Base-by-base conservation (phyloP, 805 yeast species). In the Brettanomyces bruxellensis region DNA sequence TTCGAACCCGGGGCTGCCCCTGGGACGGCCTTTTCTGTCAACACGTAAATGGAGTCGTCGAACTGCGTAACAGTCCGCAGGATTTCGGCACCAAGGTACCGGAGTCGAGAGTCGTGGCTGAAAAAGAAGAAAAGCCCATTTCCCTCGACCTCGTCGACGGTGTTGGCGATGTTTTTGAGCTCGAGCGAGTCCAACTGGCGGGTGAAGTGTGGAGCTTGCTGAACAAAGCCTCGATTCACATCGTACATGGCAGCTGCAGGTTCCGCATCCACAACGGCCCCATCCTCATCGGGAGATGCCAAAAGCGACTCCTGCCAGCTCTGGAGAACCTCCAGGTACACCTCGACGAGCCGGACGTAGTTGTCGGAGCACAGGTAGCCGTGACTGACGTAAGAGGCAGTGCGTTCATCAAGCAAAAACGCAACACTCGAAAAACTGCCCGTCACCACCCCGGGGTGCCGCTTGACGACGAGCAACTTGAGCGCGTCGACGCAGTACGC, bases 121-220 rank as follows among this genome's bases (percentile, higher is more conserved):
- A 96, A 86, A 23, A 93, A 68, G 58, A 95, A 91, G 57, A 87
- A 93, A 30, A 93, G 65, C 0, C 96, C 99, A 58, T 90, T 87
- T 0, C 99, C 97, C 64, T 93, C 99, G 8, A 91, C 86, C 51
- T 91, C 97, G 62, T 93, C 98, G 41, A 93, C 82, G 0, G 86
- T 83, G 0, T 96, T 84, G 51, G 87, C 80, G 14, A 88, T 79
- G 41, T 79, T 80, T 53, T 86, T 86, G 75, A 87, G 71, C 57
- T 86, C 91, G 35, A 86, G 62, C 47, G 81, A 86, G 51, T 84
- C 89, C 45, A 70, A 71, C 3, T 69, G 71, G 12, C 67, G 67
- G 34, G 68, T 63, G 49, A 71, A 70, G 43, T 67, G 71, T 25
- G 75, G 68, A 47, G 74, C 66, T 40, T 60, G 60, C 43, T 62